Evolutionary conservation across 2,329 filamentous ascomycete species (phyloP), one percentile per base, ranked within the genome.

Genomic region (Ophiostoma quercus): DNA sequence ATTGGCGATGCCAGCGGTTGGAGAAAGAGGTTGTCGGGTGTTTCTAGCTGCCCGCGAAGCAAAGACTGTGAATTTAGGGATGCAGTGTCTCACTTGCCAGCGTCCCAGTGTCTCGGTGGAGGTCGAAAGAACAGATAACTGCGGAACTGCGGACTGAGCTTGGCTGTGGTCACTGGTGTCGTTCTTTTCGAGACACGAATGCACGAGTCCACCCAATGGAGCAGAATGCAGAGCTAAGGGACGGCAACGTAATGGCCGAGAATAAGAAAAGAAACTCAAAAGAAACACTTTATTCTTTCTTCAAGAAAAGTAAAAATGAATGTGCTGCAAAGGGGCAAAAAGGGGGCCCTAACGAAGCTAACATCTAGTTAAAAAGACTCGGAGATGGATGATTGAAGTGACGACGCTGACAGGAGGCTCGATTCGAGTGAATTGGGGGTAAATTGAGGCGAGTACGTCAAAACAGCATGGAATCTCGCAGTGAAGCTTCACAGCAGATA

Each of bases 1-100:
- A 80, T 80, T 74, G 75, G 70, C 76, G 65, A 63, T 41, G 34
- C 67, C 41, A 39, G 71, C 19, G 32, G 34, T 65, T 6, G 41
- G 70, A 67, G 66, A 22, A 62, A 1, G 37, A 19, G 37, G 54
- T n/a, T 9, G 62, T 34, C 16, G 60, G 54, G 19, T 47, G 19
- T 7, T 16, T 47, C 19, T 7, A 2, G 43, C 19, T n/a, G 43
- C 43, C 16, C 19, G 9, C 11, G 57, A 19, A 62, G 57, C 25
- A 29, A 25, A 25, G n/a, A 22, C 8, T 12, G 57, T 25, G 25
- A 62, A 8, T 62, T n/a, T 25, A 34, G 57, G 57, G 57, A 32
- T 62, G 57, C 14, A 12, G 11, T 62, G 57, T 32, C 57, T 25
- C 51, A 41, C 11, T 14, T 34, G 2, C 34, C 34, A 34, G 34